phyloP scores from a whole-genome alignment of 495 filamentous ascomycete genomes.

The Penicillium desertorum region DNA sequence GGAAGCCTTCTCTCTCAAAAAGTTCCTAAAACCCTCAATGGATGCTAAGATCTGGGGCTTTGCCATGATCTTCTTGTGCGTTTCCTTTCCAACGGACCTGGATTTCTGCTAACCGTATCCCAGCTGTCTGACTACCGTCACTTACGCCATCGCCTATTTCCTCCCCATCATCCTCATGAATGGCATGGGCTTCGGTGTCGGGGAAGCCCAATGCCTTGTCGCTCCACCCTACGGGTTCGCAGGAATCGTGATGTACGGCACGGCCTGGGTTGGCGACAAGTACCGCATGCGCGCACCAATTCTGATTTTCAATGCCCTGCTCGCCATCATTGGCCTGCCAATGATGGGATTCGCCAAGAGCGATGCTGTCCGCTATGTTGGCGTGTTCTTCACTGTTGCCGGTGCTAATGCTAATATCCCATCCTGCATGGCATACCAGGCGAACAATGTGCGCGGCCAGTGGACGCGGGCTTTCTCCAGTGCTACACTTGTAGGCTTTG shows the following conservation, averaged over 20 bases:
- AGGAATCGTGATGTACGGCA: slow-evolving; percentile 56
- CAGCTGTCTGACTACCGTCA: slow-evolving; percentile 55
- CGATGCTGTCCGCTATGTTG: slow-evolving; percentile 57
- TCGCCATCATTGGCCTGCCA: slow-evolving; percentile 51
- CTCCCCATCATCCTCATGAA: slow-evolving; percentile 60
- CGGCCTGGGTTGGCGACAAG: slow-evolving; percentile 55
- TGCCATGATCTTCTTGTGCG: slow-evolving; percentile 56
- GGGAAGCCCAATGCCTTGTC: slow-evolving; percentile 58
- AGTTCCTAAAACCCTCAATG: slow-evolving; percentile 47
- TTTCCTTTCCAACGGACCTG: neutral
- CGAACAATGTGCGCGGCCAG: slow-evolving; percentile 66
- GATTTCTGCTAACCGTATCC: neutral
- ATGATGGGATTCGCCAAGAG: slow-evolving; percentile 54
- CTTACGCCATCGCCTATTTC: slow-evolving; percentile 67
- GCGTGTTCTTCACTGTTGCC: slow-evolving; percentile 61
- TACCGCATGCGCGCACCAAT: slow-evolving; percentile 58
- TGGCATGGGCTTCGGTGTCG: slow-evolving; percentile 59
- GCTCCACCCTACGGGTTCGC: slow-evolving; percentile 64
- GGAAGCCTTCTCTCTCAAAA: slow-evolving; percentile 49
- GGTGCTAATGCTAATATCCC: slow-evolving; percentile 62
- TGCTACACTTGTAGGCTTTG: slow-evolving; percentile 54
- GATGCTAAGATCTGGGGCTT: slow-evolving; percentile 66
- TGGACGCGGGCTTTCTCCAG: slow-evolving; percentile 63
- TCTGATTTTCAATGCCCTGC: slow-evolving; percentile 53
- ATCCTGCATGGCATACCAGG: slow-evolving; percentile 59